These are phyloP conservation scores for Inonotus hispidus DNA, from an alignment of 1,284 basidiomycete species.

Conservation along the genomic window DNA sequence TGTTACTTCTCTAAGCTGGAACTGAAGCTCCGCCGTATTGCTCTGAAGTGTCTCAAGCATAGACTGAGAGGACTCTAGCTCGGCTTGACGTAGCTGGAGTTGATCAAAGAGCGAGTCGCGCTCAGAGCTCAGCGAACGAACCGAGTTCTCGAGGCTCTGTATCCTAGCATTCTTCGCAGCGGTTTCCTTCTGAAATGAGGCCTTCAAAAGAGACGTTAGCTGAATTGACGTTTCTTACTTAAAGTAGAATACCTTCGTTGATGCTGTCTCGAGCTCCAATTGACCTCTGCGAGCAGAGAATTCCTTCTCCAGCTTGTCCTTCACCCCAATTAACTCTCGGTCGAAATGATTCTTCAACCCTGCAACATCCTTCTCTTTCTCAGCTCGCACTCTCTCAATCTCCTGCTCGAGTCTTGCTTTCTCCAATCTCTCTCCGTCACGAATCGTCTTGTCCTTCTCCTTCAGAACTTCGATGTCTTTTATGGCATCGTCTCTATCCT, in stretches of 20 bases:
- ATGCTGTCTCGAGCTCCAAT: conserved; percentile 71
- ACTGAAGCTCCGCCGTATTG: conserved; percentile 78
- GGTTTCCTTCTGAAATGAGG: conserved; percentile 63
- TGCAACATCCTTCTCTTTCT: conserved; percentile 68
- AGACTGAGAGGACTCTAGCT: conserved; percentile 75
- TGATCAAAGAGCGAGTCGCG: conserved; percentile 80
- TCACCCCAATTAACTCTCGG: conserved; percentile 58
- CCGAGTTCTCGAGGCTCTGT: conserved; percentile 60
- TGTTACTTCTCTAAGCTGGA: conserved; percentile 74
- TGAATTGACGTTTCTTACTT: background rate
- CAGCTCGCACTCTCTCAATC: conserved; percentile 51
- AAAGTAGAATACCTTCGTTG: conserved; percentile 55
- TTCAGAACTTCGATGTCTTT: conserved; percentile 49
- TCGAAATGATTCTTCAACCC: conserved; percentile 71
- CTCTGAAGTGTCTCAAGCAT: conserved; percentile 70
- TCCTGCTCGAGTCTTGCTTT: conserved; percentile 50
- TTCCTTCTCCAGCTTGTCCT: conserved; percentile 74
- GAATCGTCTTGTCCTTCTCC: conserved; percentile 55
- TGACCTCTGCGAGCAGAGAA: conserved; percentile 58
- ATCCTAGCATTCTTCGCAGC: conserved; percentile 59
- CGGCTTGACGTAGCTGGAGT: conserved; percentile 80
- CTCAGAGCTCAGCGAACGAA: conserved; percentile 62
- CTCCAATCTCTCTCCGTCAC: conserved; percentile 62
- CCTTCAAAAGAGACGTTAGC: conserved; percentile 37
- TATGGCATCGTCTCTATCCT: conserved; percentile 76